Percentiles rank a stretch among this genome's conserved stretches.
phyloP scores from a whole-genome alignment of 2,329 filamentous ascomycete species.

The Xylaria polymorpha region DNA sequence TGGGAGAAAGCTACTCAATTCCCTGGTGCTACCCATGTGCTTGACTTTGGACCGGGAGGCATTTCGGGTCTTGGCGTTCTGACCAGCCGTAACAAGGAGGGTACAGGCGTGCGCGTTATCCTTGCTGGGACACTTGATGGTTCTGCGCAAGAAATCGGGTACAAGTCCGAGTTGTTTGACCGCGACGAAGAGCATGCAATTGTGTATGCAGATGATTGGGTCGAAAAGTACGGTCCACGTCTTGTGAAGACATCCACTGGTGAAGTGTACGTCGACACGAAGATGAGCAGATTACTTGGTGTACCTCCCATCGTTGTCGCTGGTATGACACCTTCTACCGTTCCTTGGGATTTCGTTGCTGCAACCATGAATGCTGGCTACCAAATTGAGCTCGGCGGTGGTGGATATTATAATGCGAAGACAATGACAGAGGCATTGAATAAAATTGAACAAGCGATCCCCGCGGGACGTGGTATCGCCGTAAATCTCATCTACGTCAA shows the following conservation, averaged over 20 bases:
- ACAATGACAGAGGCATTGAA: constrained; percentile 83
- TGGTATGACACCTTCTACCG: constrained; percentile 92
- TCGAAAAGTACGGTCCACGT: constrained; percentile 94
- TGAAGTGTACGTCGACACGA: constrained; percentile 93
- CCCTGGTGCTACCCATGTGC: constrained; percentile 88
- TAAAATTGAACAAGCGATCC: constrained; percentile 87
- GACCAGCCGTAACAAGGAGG: constrained; percentile 99
- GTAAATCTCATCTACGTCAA: constrained; percentile 94
- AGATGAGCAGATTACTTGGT: constrained; percentile 89
- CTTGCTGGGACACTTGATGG: constrained; percentile 93
- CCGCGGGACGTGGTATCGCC: constrained; percentile 86
- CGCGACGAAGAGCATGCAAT: constrained; percentile 94
- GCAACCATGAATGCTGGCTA: constrained; percentile 97
- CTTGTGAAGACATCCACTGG: constrained; percentile 90
- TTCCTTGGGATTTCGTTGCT: constrained; percentile 90
- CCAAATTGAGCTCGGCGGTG: constrained; percentile 89
- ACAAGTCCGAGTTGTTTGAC: constrained; percentile 98
- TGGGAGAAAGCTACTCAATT: constrained; percentile 97
- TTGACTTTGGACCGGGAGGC: constrained; percentile 96
- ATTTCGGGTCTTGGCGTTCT: constrained; percentile 95
- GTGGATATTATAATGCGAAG: constrained; percentile 87
- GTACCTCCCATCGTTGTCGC: constrained; percentile 90
- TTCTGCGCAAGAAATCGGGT: constrained; percentile 89
- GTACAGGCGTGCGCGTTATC: constrained; percentile 95
- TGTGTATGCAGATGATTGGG: constrained; percentile 96